Evolutionary conservation across 1,139 yeast species (phyloP).

Genomic region (Pichia sp.): DNA sequence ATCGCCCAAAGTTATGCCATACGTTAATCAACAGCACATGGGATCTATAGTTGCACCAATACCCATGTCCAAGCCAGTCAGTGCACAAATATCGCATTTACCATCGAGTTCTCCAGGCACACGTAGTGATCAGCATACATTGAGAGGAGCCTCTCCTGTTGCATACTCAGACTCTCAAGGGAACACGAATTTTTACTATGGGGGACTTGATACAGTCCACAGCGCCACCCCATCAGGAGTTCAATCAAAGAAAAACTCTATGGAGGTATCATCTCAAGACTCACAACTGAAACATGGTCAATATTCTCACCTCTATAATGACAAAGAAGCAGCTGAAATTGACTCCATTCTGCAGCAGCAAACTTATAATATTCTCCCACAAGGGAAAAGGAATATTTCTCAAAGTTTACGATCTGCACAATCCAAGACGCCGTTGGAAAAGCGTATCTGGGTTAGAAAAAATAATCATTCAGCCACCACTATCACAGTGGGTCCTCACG

Average conservation of each 20-base stretch:
- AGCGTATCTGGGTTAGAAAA: conserved; percentile 65
- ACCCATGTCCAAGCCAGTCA: background rate
- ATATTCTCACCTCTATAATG: background rate
- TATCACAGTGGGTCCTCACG: conserved; percentile 47
- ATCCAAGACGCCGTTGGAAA: background rate
- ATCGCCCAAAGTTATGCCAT: background rate
- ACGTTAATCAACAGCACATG: background rate
- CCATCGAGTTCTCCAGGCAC: background rate
- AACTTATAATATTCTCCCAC: background rate
- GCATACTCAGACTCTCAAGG: background rate
- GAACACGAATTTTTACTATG: background rate
- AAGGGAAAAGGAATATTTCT: background rate
- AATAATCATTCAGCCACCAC: conserved; percentile 65
- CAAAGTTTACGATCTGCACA: background rate
- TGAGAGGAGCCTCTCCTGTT: background rate
- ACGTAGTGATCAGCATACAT: background rate
- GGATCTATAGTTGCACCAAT: background rate
- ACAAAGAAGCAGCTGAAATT: background rate
- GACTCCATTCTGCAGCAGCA: background rate
- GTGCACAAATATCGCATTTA: background rate
- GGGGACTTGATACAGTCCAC: background rate
- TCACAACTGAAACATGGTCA: background rate
- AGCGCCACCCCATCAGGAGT: background rate
- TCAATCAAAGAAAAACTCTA: background rate
- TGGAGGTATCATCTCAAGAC: background rate